Percentiles rank a stretch among this genome's conserved stretches.
phyloP scores from a whole-genome alignment of 768 basidiomycete species.

The Aureoboletus auriporus region DNA sequence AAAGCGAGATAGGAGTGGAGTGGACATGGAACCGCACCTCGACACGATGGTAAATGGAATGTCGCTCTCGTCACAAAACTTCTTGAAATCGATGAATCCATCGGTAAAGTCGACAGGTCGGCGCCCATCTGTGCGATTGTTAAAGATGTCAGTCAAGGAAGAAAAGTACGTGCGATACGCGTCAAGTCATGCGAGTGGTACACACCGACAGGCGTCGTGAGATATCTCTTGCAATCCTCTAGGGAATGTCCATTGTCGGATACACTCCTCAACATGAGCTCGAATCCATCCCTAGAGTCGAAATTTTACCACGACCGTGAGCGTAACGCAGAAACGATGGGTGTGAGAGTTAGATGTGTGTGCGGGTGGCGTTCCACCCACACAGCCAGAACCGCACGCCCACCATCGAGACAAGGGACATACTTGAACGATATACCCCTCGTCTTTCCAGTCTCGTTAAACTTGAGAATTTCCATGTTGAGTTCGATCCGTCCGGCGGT shows the following conservation, averaged over 20 bases:
- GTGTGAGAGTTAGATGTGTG: slow-evolving; percentile 3
- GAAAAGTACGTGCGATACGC: background rate
- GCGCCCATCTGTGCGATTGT: slow-evolving; percentile 1
- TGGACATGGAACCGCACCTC: slow-evolving; percentile 45
- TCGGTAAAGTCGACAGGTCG: slow-evolving; percentile 13
- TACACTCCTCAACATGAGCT: slow-evolving; percentile 81
- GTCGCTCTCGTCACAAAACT: slow-evolving; percentile 74
- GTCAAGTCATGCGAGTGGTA: background rate
- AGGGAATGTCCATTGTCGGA: slow-evolving; percentile 70
- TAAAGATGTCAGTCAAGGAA: background rate
- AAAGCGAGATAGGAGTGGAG: background rate
- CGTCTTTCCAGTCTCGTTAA: slow-evolving; percentile 15
- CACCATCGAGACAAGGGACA: slow-evolving; percentile 29
- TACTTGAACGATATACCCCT: slow-evolving; percentile 35
- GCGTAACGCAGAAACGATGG: slow-evolving; percentile 1
- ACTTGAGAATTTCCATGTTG: slow-evolving; percentile 65
- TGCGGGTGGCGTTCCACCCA: background rate
- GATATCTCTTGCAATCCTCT: slow-evolving; percentile 76
- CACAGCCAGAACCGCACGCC: background rate
- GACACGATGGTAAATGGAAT: slow-evolving; percentile 94
- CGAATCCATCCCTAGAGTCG: slow-evolving; percentile 72
- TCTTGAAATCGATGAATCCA: slow-evolving; percentile 85
- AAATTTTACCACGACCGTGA: slow-evolving; percentile 16
- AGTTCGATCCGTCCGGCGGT: slow-evolving; percentile 61
- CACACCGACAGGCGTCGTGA: slow-evolving; percentile 58